Percentiles rank a stretch among this genome's conserved stretches.
phyloP scores from a whole-genome alignment of 441 rosid species.

The Breynia disticha region DNA sequence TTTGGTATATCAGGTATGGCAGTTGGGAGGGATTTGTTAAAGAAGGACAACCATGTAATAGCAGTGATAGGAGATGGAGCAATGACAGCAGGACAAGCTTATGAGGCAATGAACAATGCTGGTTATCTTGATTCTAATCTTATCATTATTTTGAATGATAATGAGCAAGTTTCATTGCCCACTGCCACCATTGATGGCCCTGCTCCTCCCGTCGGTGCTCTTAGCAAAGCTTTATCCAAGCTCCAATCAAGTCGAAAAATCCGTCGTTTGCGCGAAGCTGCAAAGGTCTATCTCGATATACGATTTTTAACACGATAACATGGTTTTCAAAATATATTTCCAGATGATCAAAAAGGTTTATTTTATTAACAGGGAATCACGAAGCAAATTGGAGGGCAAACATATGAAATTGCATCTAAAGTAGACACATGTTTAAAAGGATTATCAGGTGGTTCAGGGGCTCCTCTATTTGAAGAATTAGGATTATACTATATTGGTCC shows the following conservation, averaged over 20 bases:
- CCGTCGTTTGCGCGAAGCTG: constrained; percentile 25
- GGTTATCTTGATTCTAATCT: constrained; percentile 37
- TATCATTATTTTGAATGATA: constrained; percentile 41
- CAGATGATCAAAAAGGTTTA: no score
- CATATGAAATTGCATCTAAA: constrained; percentile 25
- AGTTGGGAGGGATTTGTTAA: constrained; percentile 36
- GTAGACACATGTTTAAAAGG: constrained; percentile 22
- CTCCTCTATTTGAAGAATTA: constrained; percentile 35
- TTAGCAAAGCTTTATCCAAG: constrained; percentile 27
- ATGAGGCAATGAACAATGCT: constrained; percentile 50
- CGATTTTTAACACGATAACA: no score
- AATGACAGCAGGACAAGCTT: constrained; percentile 47
- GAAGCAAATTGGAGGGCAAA: constrained; percentile 26
- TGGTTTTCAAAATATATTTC: no score
- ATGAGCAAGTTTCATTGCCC: constrained; percentile 45
- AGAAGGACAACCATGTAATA: constrained; percentile 34
- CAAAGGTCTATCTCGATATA: constrained; percentile 20
- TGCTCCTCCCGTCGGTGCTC: constrained; percentile 43
- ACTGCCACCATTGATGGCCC: constrained; percentile 49
- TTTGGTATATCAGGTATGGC: constrained; percentile 31
- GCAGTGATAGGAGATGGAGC: constrained; percentile 52
- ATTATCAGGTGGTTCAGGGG: constrained; percentile 17
- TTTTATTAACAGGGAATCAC: constrained; percentile 21
- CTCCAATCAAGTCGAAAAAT: constrained; percentile 23
- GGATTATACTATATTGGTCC: constrained; percentile 42